These are phyloP conservation scores for Lophium mytilinum DNA, from an alignment of 495 filamentous ascomycete species.

Conservation along the genomic window DNA sequence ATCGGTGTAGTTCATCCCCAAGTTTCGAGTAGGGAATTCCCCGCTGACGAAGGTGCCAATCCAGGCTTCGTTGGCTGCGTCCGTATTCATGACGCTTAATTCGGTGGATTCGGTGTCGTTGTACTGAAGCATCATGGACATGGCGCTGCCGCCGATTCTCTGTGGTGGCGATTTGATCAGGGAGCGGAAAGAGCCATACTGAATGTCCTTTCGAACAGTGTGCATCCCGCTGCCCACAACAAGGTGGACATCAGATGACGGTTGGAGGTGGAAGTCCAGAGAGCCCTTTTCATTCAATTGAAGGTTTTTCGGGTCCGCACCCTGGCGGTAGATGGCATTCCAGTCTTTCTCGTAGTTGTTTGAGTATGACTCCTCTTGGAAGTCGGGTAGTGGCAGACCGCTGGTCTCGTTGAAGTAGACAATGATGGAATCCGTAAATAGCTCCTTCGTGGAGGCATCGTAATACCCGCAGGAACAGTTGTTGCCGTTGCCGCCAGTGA, in stretches of 20 bases:
- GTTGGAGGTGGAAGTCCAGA: slow-evolving; percentile 23
- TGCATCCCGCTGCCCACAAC: slow-evolving; percentile 31
- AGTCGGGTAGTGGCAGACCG: slow-evolving; percentile 23
- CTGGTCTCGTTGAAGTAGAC: slow-evolving; percentile 39
- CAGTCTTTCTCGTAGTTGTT: slow-evolving; percentile 36
- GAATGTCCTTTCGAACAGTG: slow-evolving; percentile 33
- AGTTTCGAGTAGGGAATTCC: slow-evolving; percentile 25
- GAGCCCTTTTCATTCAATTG: slow-evolving; percentile 22
- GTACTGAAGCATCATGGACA: slow-evolving; percentile 35
- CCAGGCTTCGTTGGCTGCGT: slow-evolving; percentile 28
- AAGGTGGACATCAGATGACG: slow-evolving; percentile 26
- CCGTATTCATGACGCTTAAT: slow-evolving; percentile 33
- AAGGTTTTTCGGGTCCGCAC: slow-evolving; percentile 29
- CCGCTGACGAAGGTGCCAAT: slow-evolving; percentile 30
- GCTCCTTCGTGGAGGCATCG: slow-evolving; percentile 22
- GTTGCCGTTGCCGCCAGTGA: background rate
- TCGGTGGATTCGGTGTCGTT: slow-evolving; percentile 34
- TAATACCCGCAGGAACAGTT: slow-evolving; percentile 37
- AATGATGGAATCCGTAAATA: slow-evolving; percentile 38
- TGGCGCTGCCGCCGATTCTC: slow-evolving; percentile 27
- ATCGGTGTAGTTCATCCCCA: slow-evolving; percentile 31
- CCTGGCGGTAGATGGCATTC: slow-evolving; percentile 34
- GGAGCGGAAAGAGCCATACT: slow-evolving; percentile 35
- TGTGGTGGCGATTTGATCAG: slow-evolving; percentile 25
- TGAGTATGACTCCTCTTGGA: slow-evolving; percentile 26